A percentile compares a stretch with the other conserved stretches of the same genome.
Conservation (phyloP, 345 rosid genomes). For the Arabidopsis arenosa region DNA sequence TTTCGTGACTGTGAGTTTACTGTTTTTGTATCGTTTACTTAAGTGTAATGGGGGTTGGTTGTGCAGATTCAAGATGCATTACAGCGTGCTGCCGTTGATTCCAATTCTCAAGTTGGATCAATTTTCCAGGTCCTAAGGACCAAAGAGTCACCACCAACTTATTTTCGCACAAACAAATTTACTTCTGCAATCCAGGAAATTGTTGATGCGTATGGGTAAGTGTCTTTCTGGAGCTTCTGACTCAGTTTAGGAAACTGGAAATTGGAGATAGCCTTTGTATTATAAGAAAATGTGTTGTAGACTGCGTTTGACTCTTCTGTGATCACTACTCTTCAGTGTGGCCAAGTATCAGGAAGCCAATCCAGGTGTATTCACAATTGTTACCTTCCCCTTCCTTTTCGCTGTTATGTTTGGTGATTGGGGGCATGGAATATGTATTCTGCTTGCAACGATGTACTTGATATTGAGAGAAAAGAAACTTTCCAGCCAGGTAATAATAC, state of each 20-base stretch:
- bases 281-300: slow-evolving; percentile 10
- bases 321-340: slow-evolving; percentile 63
- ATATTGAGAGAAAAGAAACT: slow-evolving; percentile 85
- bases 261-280: background rate
- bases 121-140: slow-evolving; percentile 78
- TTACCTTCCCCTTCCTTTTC: slow-evolving; percentile 95
- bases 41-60: slow-evolving; percentile 37
- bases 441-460: slow-evolving; percentile 72
- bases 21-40: slow-evolving; percentile 24
- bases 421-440: slow-evolving; percentile 98
- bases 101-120: slow-evolving; percentile 89
- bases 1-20: slow-evolving; percentile 6
- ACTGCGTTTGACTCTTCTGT: slow-evolving; percentile 19
- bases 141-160: slow-evolving; percentile 86
- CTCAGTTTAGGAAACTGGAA: slow-evolving; percentile 13
- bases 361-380: slow-evolving; percentile 84
- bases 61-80: slow-evolving; percentile 94
- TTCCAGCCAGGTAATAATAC: slow-evolving; percentile 77
- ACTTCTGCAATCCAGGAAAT: slow-evolving; percentile 89
- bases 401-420: slow-evolving; percentile 99
- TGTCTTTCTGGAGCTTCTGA: slow-evolving; percentile 24
- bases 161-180: slow-evolving; percentile 80
- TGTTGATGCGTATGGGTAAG: slow-evolving; percentile 96
- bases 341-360: slow-evolving; percentile 96
- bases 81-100: slow-evolving; percentile 81